A percentile compares a stretch with the other conserved stretches of the same genome.
Evolutionary conservation across 2,329 filamentous ascomycete species (phyloP).

Genomic region (Colletotrichum cereale): DNA sequence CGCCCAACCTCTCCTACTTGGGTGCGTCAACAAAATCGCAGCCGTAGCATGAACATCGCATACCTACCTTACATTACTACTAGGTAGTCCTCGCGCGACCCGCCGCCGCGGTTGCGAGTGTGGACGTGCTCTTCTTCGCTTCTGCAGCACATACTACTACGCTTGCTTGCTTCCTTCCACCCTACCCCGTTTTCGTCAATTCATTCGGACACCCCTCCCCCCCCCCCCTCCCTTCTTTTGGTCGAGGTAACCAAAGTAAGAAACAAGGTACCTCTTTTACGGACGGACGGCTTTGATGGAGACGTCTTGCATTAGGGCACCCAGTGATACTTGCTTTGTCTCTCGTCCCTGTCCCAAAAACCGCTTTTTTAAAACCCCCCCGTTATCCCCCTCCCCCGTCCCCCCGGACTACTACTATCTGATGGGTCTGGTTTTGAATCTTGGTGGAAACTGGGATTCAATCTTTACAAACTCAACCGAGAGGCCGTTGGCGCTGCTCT

Average conservation of each 20-base stretch:
- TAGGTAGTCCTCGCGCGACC: conserved; percentile 34
- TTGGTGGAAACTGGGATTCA: conserved; percentile 36
- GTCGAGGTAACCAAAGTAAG: conserved; percentile 9
- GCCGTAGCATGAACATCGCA: conserved; percentile 41
- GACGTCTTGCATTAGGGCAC: conserved; percentile 38
- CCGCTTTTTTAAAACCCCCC: conserved; percentile 33
- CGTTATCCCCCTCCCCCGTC: conserved; percentile 26
- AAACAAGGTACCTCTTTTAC: conserved; percentile 9
- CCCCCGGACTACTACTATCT: conserved; percentile 36
- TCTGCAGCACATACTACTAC: conserved; percentile 27
- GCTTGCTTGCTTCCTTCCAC: conserved; percentile 14
- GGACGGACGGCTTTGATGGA: conserved; percentile 28
- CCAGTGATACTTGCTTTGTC: conserved; percentile 29
- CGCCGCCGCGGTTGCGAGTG: conserved; percentile 9
- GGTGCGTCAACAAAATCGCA: conserved; percentile 41
- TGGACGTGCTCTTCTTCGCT: conserved; percentile 19
- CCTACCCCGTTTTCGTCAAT: background rate
- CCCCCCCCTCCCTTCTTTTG: background rate
- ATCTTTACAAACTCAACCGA: conserved; percentile 21
- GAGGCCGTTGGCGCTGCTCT: conserved; percentile 16
- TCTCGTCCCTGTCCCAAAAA: conserved; percentile 28
- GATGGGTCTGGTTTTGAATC: conserved; percentile 31
- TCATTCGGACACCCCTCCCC: background rate
- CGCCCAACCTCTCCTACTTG: conserved; percentile 37
- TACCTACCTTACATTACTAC: no score